These are phyloP conservation scores for Paecilomyces sp. DNA, from an alignment of 2,329 filamentous ascomycete genomes.

Conservation along the genomic window DNA sequence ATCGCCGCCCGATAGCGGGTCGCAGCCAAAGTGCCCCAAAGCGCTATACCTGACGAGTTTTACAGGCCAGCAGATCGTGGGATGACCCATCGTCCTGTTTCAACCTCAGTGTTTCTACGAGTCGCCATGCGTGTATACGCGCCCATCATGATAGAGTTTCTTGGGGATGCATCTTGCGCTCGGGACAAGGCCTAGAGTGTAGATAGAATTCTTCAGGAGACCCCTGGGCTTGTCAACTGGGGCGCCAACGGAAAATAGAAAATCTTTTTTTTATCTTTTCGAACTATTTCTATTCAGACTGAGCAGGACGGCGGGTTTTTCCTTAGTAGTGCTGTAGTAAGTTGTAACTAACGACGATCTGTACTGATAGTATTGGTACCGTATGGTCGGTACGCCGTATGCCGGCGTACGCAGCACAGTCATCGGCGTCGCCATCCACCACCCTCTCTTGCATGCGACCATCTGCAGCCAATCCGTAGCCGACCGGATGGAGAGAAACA, in stretches of 20 bases:
- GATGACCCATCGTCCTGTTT: neutral
- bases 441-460: constrained; percentile 1
- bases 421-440: constrained; percentile 9
- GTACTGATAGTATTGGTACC: constrained; percentile 9
- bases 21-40: neutral
- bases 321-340: neutral
- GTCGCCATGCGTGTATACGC: neutral
- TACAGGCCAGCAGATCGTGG: neutral
- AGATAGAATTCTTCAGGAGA: neutral
- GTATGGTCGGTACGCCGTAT: constrained; percentile 14
- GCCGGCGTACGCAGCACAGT: constrained; percentile 3
- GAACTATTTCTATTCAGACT: neutral
- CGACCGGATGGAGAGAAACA: neutral
- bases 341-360: constrained; percentile 5
- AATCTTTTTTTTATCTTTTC: neutral
- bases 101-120: neutral
- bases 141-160: neutral
- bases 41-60: neutral
- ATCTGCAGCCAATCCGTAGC: constrained; percentile 1
- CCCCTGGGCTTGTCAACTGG: neutral
- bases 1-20: neutral
- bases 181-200: neutral
- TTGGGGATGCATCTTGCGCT: neutral
- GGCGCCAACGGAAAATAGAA: neutral
- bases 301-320: neutral